A percentile compares a stretch with the other conserved stretches of the same genome.
These are phyloP conservation scores for Rhodotorula sp. DNA, from an alignment of 1,284 basidiomycete species.

Conservation along the genomic window DNA sequence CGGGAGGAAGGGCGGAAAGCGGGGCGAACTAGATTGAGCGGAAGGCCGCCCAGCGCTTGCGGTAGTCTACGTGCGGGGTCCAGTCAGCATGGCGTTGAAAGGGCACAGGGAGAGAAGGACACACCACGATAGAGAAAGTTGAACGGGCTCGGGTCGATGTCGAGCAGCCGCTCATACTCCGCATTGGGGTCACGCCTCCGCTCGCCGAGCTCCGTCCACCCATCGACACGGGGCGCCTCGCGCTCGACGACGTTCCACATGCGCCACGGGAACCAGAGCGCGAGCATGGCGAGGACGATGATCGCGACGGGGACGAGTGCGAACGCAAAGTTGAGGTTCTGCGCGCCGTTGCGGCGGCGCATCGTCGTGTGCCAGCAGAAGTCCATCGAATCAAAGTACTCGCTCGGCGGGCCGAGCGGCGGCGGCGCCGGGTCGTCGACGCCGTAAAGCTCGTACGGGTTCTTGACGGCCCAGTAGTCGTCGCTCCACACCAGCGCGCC, in stretches of 20 bases:
- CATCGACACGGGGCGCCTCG: conserved; percentile 67
- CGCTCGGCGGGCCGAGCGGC: conserved; percentile 61
- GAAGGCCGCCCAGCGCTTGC: conserved; percentile 62
- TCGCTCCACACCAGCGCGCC: conserved; percentile 61
- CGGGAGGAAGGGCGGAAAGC: conserved; percentile 3
- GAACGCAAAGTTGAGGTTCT: conserved; percentile 72
- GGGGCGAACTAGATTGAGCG: conserved; percentile 47
- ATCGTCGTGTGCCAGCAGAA: conserved; percentile 65
- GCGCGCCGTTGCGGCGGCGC: conserved; percentile 65
- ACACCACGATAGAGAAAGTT: conserved; percentile 69
- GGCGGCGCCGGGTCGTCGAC: conserved; percentile 59
- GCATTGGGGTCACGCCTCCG: conserved; percentile 62
- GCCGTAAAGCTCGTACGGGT: conserved; percentile 61
- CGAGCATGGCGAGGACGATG: conserved; percentile 62
- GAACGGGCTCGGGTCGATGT: conserved; percentile 68
- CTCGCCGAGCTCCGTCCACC: conserved; percentile 69
- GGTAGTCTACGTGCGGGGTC: conserved; percentile 58
- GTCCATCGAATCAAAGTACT: conserved; percentile 66
- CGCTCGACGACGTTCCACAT: conserved; percentile 62
- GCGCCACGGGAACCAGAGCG: conserved; percentile 70
- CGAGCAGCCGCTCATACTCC: conserved; percentile 69
- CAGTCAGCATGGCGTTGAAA: too few relatives aligned
- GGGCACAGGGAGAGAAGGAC: conserved; percentile 34
- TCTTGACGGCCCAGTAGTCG: conserved; percentile 66
- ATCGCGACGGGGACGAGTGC: conserved; percentile 63